These are phyloP conservation scores for Trichoderma aggressivum DNA, from an alignment of 2,329 filamentous ascomycete species.

Conservation along the genomic window DNA sequence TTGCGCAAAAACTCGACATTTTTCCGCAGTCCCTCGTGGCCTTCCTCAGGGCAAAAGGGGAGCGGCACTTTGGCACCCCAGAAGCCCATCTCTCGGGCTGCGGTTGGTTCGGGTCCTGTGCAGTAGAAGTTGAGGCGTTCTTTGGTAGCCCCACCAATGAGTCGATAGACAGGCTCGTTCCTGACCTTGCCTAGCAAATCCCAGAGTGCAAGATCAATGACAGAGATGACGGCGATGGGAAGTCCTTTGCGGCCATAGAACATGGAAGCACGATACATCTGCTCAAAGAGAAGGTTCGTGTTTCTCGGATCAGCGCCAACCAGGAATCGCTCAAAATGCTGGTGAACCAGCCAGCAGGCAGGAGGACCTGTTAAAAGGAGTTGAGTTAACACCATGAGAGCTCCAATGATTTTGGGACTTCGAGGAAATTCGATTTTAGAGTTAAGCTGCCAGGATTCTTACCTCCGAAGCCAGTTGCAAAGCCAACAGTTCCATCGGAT, in stretches of 20 bases:
- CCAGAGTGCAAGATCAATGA: constrained; percentile 91
- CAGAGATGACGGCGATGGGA: constrained; percentile 85
- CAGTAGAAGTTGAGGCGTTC: constrained; percentile 89
- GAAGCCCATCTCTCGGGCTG: constrained; percentile 84
- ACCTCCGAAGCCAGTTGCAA: constrained; percentile 90
- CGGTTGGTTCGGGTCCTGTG: constrained; percentile 79
- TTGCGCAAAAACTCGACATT: constrained; percentile 86
- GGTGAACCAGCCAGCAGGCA: constrained; percentile 88
- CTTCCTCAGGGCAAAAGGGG: constrained; percentile 86
- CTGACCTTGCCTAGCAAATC: constrained; percentile 88
- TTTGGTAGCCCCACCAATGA: constrained; percentile 87
- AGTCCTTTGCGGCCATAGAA: constrained; percentile 95
- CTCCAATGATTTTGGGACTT: neutral
- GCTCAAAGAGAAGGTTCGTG: constrained; percentile 88
- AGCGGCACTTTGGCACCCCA: constrained; percentile 87
- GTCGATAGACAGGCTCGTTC: constrained; percentile 88
- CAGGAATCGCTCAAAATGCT: constrained; percentile 91
- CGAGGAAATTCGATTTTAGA: neutral
- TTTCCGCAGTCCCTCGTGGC: constrained; percentile 75
- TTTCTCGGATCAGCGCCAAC: constrained; percentile 85
- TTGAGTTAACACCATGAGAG: neutral
- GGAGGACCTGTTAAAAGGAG: constrained; percentile 59
- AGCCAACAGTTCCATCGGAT: constrained; percentile 85
- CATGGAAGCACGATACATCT: constrained; percentile 95
- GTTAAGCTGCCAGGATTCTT: constrained; percentile 21